Evolutionary conservation across 805 yeast genomes (phyloP).

Genomic region (Metschnikowia henanensis): DNA sequence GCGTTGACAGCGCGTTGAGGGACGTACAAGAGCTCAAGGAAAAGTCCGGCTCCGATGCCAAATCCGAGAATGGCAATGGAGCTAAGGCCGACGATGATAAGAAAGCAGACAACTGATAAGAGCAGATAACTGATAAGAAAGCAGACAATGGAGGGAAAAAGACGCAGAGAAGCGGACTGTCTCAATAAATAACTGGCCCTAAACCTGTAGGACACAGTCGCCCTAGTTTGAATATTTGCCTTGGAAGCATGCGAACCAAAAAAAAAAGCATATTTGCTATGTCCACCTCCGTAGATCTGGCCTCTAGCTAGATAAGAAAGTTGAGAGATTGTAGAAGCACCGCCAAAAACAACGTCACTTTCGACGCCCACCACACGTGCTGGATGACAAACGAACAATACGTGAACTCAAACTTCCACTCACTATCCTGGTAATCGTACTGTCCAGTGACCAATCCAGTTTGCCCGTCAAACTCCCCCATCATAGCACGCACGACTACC

Average conservation of each 20-base stretch:
- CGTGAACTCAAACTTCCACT: constrained; percentile 68
- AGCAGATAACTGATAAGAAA: too few relatives aligned
- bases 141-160: constrained; percentile 2
- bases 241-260: too few relatives aligned
- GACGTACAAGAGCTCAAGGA: constrained; percentile 49
- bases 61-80: constrained; percentile 1
- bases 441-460: constrained; percentile 83
- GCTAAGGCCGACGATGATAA: neutral
- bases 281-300: neutral
- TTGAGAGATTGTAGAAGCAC: constrained; percentile 29
- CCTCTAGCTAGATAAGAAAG: neutral
- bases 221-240: too few relatives aligned
- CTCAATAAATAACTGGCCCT: too few relatives aligned
- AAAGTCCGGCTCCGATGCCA: constrained; percentile 5
- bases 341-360: constrained; percentile 42
- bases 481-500: constrained; percentile 85
- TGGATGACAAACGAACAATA: constrained; percentile 84
- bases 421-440: constrained; percentile 40
- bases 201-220: too few relatives aligned
- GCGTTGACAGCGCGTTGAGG: constrained; percentile 57
- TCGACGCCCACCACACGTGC: constrained; percentile 95
- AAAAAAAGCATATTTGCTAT: too few relatives aligned
- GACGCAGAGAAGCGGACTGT: too few relatives aligned
- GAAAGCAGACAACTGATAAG: neutral
- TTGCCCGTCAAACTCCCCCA: constrained; percentile 95